Conservation (phyloP, 23 red algal genomes). For the Cyanidiococcus yangmingshanensis region DNA sequence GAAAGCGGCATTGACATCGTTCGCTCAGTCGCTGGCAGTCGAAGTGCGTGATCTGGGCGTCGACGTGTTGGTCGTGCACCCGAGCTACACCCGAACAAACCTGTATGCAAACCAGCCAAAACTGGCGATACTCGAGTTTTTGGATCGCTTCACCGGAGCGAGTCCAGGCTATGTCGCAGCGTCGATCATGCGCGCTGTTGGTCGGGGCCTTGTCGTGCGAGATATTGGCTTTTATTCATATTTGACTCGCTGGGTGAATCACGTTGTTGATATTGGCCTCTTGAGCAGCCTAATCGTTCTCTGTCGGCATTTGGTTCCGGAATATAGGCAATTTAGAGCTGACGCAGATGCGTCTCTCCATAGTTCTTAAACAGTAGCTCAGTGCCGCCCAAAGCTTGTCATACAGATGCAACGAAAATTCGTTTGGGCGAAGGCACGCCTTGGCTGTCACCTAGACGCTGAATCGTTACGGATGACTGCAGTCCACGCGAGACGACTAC, state of each 20-base stretch:
- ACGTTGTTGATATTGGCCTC: constrained; percentile 38
- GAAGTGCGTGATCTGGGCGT: constrained; percentile 60
- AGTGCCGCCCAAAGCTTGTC: too few relatives aligned
- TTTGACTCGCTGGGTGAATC: constrained; percentile 38
- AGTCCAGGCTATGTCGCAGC: constrained; percentile 66
- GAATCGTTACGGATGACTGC: too few relatives aligned
- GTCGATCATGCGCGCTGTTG: constrained; percentile 40
- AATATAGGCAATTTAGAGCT: neutral
- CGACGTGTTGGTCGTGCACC: constrained; percentile 68
- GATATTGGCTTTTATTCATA: constrained; percentile 61
- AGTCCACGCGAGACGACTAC: too few relatives aligned
- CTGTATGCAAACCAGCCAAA: constrained; percentile 59
- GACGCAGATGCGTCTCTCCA: neutral
- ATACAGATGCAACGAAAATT: too few relatives aligned
- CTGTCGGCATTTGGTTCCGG: constrained; percentile 34
- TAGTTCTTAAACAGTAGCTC: too few relatives aligned
- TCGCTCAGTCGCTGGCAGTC: constrained; percentile 72
- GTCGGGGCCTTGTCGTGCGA: constrained; percentile 43
- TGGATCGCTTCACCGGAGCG: constrained; percentile 56
- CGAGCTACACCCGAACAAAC: constrained; percentile 79
- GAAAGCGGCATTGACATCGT: constrained; percentile 69
- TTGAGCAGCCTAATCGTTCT: constrained; percentile 44
- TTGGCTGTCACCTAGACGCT: too few relatives aligned
- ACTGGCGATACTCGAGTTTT: constrained; percentile 49
- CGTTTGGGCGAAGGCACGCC: too few relatives aligned